Evolutionary conservation across 2,329 filamentous ascomycete species (phyloP).

Genomic region (Podosphaera fusca): DNA sequence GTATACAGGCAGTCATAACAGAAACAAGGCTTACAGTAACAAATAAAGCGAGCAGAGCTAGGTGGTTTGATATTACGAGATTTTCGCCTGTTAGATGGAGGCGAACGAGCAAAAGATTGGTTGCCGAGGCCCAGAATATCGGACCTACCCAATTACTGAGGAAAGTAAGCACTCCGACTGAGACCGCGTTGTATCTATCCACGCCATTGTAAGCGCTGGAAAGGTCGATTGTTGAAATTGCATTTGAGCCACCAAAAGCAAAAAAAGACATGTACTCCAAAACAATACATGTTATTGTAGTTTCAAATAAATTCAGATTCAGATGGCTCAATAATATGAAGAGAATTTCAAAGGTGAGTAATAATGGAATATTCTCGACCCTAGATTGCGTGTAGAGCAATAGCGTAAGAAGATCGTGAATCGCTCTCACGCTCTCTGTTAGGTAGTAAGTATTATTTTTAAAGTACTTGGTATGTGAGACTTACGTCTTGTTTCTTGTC

Average conservation of each 20-base stretch:
- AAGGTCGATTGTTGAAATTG: conserved; percentile 86
- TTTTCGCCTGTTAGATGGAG: conserved; percentile 3
- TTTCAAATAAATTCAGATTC: conserved; percentile 28
- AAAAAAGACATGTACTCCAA: conserved; percentile 74
- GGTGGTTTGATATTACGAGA: conserved; percentile 22
- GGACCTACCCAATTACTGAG: conserved; percentile 78
- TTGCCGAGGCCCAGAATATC: conserved; percentile 61
- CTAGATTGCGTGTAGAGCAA: conserved; percentile 74
- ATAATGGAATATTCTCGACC: conserved; percentile 63
- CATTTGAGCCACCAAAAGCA: conserved; percentile 72
- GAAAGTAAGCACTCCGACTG: conserved; percentile 68
- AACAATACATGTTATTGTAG: conserved; percentile 49
- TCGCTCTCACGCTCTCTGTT: conserved; percentile 16
- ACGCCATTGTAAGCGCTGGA: conserved; percentile 92
- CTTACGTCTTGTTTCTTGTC: conserved; percentile 9
- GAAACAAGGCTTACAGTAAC: conserved; percentile 37
- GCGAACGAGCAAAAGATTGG: conserved; percentile 34
- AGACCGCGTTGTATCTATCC: conserved; percentile 51
- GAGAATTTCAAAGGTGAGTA: conserved; percentile 48
- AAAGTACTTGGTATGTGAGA: neutral
- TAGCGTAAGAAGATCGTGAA: conserved; percentile 52
- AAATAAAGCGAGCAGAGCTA: conserved; percentile 48
- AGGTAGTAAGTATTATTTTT: conserved; percentile 2
- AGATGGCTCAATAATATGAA: conserved; percentile 27
- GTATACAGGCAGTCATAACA: conserved; percentile 75